These are phyloP conservation scores for Colletotrichum lini DNA, from an alignment of 2,329 filamentous ascomycete genomes.

Conservation along the genomic window DNA sequence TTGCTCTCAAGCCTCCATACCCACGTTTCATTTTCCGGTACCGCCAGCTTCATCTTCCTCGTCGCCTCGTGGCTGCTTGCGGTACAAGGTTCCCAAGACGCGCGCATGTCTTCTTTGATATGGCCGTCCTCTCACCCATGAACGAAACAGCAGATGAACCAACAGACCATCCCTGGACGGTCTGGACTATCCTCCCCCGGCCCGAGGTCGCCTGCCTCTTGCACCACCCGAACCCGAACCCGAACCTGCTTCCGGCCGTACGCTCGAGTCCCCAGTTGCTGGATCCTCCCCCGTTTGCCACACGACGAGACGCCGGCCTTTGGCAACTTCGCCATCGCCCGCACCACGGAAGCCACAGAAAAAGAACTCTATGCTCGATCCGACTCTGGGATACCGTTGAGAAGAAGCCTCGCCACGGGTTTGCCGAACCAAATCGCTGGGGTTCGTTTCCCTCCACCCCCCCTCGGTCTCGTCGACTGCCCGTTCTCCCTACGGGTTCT, in stretches of 20 bases:
- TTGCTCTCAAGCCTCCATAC: not conserved
- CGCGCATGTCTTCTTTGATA: not conserved
- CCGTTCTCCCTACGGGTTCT: not conserved
- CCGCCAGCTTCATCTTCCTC: not conserved
- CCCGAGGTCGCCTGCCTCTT: constrained; percentile 1
- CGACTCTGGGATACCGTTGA: constrained; percentile 5
- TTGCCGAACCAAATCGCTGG: constrained; percentile 20
- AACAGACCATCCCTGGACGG: not conserved
- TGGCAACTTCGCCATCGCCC: not conserved
- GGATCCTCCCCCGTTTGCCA: not conserved
- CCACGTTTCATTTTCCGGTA: constrained; percentile 11
- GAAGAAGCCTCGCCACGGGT: not conserved
- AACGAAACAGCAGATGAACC: not conserved
- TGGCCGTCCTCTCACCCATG: not conserved
- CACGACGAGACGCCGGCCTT: not conserved
- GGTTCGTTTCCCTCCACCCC: not conserved
- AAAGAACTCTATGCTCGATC: constrained; percentile 9
- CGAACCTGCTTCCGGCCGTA: constrained; percentile 10
- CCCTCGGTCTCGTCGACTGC: not conserved
- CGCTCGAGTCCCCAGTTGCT: not conserved
- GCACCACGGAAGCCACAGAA: not conserved
- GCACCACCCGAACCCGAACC: constrained; percentile 11
- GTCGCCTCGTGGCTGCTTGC: constrained; percentile 8
- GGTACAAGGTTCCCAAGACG: not conserved
- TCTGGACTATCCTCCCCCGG: not conserved